Base-by-base conservation (phyloP, 495 filamentous ascomycete genomes). In the Darksidea phi region DNA sequence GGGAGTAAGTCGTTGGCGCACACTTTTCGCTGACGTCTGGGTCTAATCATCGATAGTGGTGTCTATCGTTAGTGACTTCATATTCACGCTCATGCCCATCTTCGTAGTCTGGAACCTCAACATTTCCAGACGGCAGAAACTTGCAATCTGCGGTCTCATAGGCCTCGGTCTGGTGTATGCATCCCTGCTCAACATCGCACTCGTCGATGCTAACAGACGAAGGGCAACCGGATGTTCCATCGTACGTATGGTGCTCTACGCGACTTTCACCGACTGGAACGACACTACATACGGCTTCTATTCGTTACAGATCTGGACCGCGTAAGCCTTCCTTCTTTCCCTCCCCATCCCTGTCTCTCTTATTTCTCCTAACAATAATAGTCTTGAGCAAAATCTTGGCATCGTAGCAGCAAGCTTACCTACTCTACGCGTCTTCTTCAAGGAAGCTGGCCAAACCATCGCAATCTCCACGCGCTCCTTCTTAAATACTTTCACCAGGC, bases 221-320 rank as follows among this genome's bases (percentile, higher is more conserved):
- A 55, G 52, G 5, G 54, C 54, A 18, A 57, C 54, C 47, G 54
- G 15, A 47, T 57, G 54, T 25, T 57, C 54, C 7, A 48, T 57
- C 12, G 54, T 42, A 7, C 37, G 54, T 10, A n/a, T 57, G 42
- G 54, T 48, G 10, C 42, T 57, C 15, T 57, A 57, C 26, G 38
- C 17, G 23, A 57, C 37, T 5, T 57, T 28, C 25, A 48, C 38
- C 15, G 24, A 57, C 42, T 57, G 37, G 38, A 32, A 15, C 11
- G 54, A 57, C 42, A 42, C 54, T 12, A 57, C 54, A 11, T 57
- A 32, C n/a, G 54, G 38, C 20, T 24, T 57, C 13, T 46, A 37
- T 28, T 23, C 46, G n/a, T 15, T 57, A 5, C 54, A 57, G 17
- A 57, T 57, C 11, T 57, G 42, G 54, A 57, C 54, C 6, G 54